Evolutionary conservation across 768 basidiomycete species (phyloP), one percentile per base, ranked within the genome.

Genomic region (Megacollybia marginata): DNA sequence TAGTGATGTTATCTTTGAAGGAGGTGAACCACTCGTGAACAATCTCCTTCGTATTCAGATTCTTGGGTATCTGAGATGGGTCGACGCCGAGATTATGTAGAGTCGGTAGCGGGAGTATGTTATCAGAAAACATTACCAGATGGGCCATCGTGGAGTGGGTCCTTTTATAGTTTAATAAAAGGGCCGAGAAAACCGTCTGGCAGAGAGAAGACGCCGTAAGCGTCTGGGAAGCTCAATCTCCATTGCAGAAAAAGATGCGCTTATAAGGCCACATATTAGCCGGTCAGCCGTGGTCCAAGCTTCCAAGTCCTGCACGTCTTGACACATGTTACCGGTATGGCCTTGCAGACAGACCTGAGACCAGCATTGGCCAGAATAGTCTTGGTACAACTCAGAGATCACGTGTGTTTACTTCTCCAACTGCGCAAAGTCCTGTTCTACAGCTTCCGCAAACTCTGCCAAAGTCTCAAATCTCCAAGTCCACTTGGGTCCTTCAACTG

Each of bases 391-490:
- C 6, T 28, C 6, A 28, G 23, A 28, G 23, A 28, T 28, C 23
- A 28, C 23, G 6, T 28, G 23, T 28, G 6, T 6, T 28, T 28
- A 28, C 23, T 28, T 28, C 23, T 28, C 23, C 23, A 28, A 28
- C 23, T 28, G 23, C 23, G 23, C 23, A 28, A 28, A 28, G 2
- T 76, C 78, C 48, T 60, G 56, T 46, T 76, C 73, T 1, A 86
- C 79, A 1, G 74, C 82, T 32, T 74, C 74, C 13, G 80, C 80
- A 73, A 88, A 70, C 40, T 74, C 73, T 28, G 74, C 76, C 43
- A 88, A 57, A 3, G 80, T 84, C 51, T 73, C 69, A 55, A 83
- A 88, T 45, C 68, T 68, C 77, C 76, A 77, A 0, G 61, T 65
- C 66, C 73, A 81, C 48, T 55, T 55, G 33, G 46, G 50, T 46